A percentile compares a stretch with the other conserved stretches of the same genome.
Evolutionary conservation across 345 rosid species (phyloP).

Genomic region (Syzygium oleosum): DNA sequence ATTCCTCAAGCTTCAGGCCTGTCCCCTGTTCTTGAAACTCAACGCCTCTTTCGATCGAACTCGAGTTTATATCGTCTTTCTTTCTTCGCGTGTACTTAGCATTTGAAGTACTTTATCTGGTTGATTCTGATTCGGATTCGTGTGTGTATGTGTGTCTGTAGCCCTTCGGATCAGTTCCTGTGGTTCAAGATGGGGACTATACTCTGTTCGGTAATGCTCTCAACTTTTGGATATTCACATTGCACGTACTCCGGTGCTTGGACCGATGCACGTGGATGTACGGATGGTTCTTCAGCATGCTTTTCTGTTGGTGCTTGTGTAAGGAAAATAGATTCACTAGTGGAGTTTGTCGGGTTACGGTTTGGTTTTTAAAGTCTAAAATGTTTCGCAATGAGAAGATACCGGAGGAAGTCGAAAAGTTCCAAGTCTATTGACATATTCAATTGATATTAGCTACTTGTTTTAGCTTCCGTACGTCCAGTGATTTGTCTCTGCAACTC

Average conservation of each 20-base stretch:
- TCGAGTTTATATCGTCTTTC: neutral
- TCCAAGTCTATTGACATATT: neutral
- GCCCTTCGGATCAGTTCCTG: slow-evolving; percentile 74
- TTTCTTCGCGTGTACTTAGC: neutral
- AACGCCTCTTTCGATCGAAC: neutral
- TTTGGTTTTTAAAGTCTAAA: neutral
- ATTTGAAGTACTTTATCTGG: neutral
- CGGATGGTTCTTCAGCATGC: neutral
- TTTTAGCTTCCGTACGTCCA: neutral
- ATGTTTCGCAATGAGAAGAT: neutral
- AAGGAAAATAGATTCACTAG: neutral
- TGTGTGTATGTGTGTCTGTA: slow-evolving; percentile 1
- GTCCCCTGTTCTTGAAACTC: neutral
- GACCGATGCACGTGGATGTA: neutral
- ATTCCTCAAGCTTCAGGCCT: slow-evolving; percentile 53
- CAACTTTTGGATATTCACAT: neutral
- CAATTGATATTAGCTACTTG: neutral
- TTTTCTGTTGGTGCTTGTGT: neutral
- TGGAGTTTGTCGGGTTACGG: neutral
- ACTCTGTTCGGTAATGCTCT: slow-evolving; percentile 25
- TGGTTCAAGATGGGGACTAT: slow-evolving; percentile 2
- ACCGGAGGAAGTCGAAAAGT: neutral
- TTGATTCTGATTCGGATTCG: neutral
- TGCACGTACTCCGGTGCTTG: neutral
- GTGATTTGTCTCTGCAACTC: neutral